A percentile compares a stretch with the other conserved stretches of the same genome.
phyloP scores from a whole-genome alignment of 805 yeast genomes.

The Kodamaea neixiangensis region DNA sequence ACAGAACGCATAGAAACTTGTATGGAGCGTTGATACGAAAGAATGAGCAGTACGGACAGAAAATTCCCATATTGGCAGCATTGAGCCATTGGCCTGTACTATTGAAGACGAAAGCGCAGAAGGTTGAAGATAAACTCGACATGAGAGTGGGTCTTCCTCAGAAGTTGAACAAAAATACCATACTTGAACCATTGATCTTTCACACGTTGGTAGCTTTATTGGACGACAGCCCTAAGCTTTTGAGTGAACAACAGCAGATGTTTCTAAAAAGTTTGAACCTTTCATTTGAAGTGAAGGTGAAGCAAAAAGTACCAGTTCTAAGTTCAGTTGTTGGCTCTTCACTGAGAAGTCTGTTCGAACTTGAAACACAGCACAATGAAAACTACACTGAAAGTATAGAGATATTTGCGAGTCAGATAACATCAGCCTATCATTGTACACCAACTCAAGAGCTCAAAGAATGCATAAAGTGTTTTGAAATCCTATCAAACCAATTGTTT shows the following conservation, averaged over 20 bases:
- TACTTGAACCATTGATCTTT: slow-evolving; percentile 7
- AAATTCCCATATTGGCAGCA: slow-evolving; percentile 6
- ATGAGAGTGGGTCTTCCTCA: neutral
- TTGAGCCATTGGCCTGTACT: slow-evolving; percentile 11
- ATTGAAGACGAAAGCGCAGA: neutral
- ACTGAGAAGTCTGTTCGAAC: too few relatives aligned
- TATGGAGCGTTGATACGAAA: slow-evolving; percentile 4
- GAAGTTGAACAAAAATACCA: neutral
- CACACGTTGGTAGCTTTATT: neutral
- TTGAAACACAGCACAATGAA: too few relatives aligned
- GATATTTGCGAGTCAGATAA: neutral
- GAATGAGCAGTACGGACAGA: slow-evolving; percentile 8
- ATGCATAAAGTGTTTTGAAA: neutral
- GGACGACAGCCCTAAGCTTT: neutral
- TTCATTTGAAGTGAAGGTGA: neutral
- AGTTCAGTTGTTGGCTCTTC: too few relatives aligned
- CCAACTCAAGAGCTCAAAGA: neutral
- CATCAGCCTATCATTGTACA: neutral
- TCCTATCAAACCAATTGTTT: neutral
- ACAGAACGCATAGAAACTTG: slow-evolving; percentile 4
- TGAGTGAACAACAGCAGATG: neutral
- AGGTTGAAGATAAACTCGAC: neutral
- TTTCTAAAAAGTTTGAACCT: neutral
- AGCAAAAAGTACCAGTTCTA: neutral
- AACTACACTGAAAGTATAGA: neutral